Evolutionary conservation across 495 filamentous ascomycete genomes (phyloP), one percentile per base, ranked within the genome.

Genomic region (Penicillium bovifimosum): DNA sequence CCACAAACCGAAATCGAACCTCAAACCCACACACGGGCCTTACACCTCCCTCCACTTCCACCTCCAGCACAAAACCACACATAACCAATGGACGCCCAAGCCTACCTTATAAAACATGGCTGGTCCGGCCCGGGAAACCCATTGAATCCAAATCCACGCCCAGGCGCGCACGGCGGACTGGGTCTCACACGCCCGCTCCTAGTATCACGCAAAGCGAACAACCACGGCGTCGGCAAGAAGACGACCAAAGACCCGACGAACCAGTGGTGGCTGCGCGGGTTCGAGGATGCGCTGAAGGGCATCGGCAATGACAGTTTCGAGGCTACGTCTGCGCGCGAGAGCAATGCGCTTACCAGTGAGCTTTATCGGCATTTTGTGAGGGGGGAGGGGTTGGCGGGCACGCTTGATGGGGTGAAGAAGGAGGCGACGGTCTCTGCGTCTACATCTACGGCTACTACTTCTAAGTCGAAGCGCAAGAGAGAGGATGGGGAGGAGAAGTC

Each of bases 201-300:
- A 36, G 75, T 90, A 26, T 77, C 81, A 13, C 82, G 80, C 47
- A 88, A 87, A 66, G 67, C 77, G 29, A 83, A 88, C 67, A 83
- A 80, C 49, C 72, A 82, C 53, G 88, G 88, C 27, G 70, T 92
- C 4, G 87, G 88, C 47, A 83, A 83, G 64, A 82, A 80, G 58
- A 71, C 75, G n/a, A 84, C 84, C 43, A 76, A 77, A 40, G 76
- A 79, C 59, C 63, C 65, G 13, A 86, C 81, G 39, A 82, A 80
- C 56, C 85, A 88, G 56, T 92, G 88, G 88, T 91, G 87, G 87
- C 67, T 90, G 51, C 78, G 83, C 41, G 87, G 87, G 39, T 90
- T 91, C 59, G 88, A 92, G 70, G 80, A 86, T 62, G 83, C 84
- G 26, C 70, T 92, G 53, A 85, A 88, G 64, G 83, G 83, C 3